Percentiles rank a stretch among this genome's conserved stretches.
phyloP scores from a whole-genome alignment of 768 basidiomycete genomes.

The Peribolospora kevripleyi region DNA sequence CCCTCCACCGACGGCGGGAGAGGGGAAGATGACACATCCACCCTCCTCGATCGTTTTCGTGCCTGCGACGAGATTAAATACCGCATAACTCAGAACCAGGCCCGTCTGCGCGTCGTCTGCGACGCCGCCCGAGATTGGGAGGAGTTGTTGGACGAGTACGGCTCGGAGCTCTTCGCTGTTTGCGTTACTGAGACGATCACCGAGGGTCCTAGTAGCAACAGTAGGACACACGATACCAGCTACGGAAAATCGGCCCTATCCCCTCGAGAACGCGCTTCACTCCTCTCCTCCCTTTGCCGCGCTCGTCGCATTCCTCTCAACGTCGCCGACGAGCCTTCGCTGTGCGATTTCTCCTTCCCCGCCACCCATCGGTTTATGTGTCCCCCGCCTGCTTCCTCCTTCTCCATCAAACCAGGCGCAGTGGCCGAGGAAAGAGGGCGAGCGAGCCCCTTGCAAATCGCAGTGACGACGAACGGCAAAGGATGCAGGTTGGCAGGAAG shows the following conservation, averaged over 20 bases:
- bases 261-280: conserved; percentile 11
- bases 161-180: conserved; percentile 28
- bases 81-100: conserved; percentile 31
- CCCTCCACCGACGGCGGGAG: too few species aligned
- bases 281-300: conserved; percentile 29
- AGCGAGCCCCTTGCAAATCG: conserved; percentile 32
- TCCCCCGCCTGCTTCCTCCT: conserved; percentile 5
- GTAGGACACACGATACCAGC: too few species aligned
- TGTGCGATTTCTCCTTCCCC: conserved; percentile 75
- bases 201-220: too few species aligned
- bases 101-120: conserved; percentile 19
- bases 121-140: conserved; percentile 8
- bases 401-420: neutral
- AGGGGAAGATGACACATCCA: neutral
- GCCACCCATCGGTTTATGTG: conserved; percentile 59
- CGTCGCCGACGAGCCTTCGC: conserved; percentile 56
- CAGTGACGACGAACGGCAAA: conserved; percentile 70
- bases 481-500: conserved; percentile 66
- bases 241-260: conserved; percentile 10
- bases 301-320: conserved; percentile 53
- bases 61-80: conserved; percentile 39
- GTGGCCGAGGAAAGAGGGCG: conserved; percentile 3
- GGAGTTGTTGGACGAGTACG: neutral
- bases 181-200: conserved; percentile 60
- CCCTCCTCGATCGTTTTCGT: conserved; percentile 4